phyloP scores from a whole-genome alignment of 371 early-diverging fungal species.

The Sporodiniella umbellata region DNA sequence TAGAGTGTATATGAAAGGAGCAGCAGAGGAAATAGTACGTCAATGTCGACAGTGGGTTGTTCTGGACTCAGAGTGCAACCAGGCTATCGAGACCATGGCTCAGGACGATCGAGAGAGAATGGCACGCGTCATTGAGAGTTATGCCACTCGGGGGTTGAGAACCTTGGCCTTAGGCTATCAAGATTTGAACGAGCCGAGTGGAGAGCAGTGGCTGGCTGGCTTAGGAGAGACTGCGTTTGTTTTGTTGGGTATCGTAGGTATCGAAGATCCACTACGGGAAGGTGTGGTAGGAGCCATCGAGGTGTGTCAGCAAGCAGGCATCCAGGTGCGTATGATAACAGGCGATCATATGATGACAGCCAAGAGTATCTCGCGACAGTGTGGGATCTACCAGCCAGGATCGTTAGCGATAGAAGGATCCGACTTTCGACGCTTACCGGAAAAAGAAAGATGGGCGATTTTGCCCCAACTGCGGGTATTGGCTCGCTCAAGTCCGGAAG shows the following conservation, averaged over 20 bases:
- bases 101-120: conserved; percentile 40
- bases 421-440: conserved; percentile 55
- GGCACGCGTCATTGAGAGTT: conserved; percentile 57
- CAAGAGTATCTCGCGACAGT: conserved; percentile 67
- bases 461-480: conserved; percentile 68
- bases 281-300: conserved; percentile 68
- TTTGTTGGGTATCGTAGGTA: conserved; percentile 62
- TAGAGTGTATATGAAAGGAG: conserved; percentile 81
- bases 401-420: conserved; percentile 70
- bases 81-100: conserved; percentile 45
- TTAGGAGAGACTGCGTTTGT: conserved; percentile 42
- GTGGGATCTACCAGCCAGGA: conserved; percentile 61
- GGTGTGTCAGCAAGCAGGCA: conserved; percentile 71
- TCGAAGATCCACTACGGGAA: conserved; percentile 73
- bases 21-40: conserved; percentile 74
- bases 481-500: conserved; percentile 75
- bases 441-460: conserved; percentile 45
- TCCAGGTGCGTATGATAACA: conserved; percentile 83
- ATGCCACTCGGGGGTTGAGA: conserved; percentile 62
- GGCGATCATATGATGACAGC: conserved; percentile 81
- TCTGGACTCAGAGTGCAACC: conserved; percentile 20
- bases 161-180: conserved; percentile 70
- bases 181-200: conserved; percentile 64
- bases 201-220: conserved; percentile 52
- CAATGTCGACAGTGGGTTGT: conserved; percentile 23